phyloP scores from a whole-genome alignment of 768 basidiomycete genomes.

The Termitomyces sp. region DNA sequence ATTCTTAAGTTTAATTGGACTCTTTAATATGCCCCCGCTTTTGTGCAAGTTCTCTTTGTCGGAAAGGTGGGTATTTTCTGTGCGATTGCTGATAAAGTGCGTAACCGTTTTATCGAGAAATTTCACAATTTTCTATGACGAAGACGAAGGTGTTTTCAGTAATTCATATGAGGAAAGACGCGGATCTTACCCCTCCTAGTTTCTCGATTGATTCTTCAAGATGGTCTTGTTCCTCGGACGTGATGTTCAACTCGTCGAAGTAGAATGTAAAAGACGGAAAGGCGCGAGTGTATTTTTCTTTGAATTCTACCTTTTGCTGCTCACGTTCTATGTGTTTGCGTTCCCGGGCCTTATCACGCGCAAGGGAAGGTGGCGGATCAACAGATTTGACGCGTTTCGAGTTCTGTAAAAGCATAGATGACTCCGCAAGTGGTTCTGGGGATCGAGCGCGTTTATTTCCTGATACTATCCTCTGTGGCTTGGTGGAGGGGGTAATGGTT shows the following conservation, averaged over 20 bases:
- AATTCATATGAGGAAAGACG: neutral
- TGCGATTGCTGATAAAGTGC: constrained; percentile 77
- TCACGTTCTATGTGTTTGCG: constrained; percentile 46
- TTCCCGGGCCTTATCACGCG: constrained; percentile 36
- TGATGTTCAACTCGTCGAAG: constrained; percentile 61
- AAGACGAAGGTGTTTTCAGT: neutral
- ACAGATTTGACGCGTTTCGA: constrained; percentile 41
- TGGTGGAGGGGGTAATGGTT: constrained; percentile 25
- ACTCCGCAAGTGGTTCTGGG: constrained; percentile 38
- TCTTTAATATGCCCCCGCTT: constrained; percentile 36
- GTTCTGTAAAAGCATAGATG: constrained; percentile 9
- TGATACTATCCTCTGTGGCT: constrained; percentile 24
- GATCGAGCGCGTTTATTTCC: constrained; percentile 42
- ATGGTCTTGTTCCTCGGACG: constrained; percentile 32
- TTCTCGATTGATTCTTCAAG: constrained; percentile 53
- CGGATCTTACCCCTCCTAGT: constrained; percentile 70
- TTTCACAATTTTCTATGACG: constrained; percentile 64
- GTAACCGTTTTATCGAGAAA: constrained; percentile 88
- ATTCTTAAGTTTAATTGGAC: constrained; percentile 58
- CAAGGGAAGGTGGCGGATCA: constrained; percentile 12
- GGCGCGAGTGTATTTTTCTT: constrained; percentile 74
- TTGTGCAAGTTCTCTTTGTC: constrained; percentile 67
- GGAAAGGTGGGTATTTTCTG: constrained; percentile 23
- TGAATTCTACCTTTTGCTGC: constrained; percentile 64
- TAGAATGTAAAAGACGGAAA: constrained; percentile 85